Conservation (phyloP, 129 eudicot genomes). For the Centaurea solstitialis region DNA sequence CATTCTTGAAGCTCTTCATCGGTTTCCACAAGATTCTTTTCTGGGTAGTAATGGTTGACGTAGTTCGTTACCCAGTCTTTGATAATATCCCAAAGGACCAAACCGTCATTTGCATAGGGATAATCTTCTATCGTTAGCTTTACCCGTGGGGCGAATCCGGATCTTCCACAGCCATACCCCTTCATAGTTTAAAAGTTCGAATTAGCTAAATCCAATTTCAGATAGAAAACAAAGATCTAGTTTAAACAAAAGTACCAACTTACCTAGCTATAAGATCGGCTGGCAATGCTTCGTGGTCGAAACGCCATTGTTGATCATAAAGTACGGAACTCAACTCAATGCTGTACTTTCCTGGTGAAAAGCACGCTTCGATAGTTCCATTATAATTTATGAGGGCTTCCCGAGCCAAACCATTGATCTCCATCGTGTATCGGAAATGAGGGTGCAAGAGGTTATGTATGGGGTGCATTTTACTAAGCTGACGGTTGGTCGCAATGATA, state of each 20-base stretch:
- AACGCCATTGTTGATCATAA: slow-evolving; percentile 62
- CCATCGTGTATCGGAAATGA: slow-evolving; percentile 85
- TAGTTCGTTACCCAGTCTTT: slow-evolving; percentile 78
- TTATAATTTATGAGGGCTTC: slow-evolving; percentile 53
- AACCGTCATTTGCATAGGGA: slow-evolving; percentile 84
- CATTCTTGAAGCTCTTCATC: slow-evolving; percentile 80
- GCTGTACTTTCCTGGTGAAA: slow-evolving; percentile 64
- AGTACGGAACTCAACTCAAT: slow-evolving; percentile 60
- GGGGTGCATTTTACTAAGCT: slow-evolving; percentile 79
- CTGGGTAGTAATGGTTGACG: slow-evolving; percentile 60
- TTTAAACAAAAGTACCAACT: background rate
- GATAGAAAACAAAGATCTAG: background rate
- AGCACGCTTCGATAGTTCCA: slow-evolving; percentile 60
- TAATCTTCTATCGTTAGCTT: slow-evolving; percentile 77
- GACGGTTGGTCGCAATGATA: slow-evolving; percentile 70
- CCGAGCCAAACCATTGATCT: slow-evolving; percentile 73
- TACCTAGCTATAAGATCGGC: slow-evolving; percentile 68
- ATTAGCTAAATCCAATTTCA: background rate
- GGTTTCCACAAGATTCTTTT: slow-evolving; percentile 32
- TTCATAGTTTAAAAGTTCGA: background rate
- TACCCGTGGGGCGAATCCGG: slow-evolving; percentile 77
- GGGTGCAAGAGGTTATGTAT: slow-evolving; percentile 59
- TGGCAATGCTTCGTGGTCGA: slow-evolving; percentile 67
- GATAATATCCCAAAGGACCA: slow-evolving; percentile 69
- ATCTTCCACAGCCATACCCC: slow-evolving; percentile 88